A percentile compares a stretch with the other conserved stretches of the same genome.
Evolutionary conservation across 164 flowering plant genomes (phyloP).

Genomic region (Kalanchoe fedtschenkoi): DNA sequence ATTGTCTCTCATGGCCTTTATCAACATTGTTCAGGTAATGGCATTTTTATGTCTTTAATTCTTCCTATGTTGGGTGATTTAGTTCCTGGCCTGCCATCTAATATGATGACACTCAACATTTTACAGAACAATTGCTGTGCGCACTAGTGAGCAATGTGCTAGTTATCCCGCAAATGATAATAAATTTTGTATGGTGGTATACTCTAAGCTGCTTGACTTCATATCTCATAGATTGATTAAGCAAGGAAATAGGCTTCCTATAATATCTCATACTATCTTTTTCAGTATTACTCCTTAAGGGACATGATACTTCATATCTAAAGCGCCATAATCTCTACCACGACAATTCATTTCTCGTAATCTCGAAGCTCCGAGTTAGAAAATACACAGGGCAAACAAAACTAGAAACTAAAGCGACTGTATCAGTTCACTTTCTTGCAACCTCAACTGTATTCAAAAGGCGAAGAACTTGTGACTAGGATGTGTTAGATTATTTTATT

Average conservation of each 20-base stretch:
- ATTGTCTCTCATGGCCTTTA: constrained; percentile 49
- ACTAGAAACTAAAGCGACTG: too few relatives aligned
- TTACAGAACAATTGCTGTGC: not conserved
- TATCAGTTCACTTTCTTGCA: not conserved
- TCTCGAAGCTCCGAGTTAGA: too few relatives aligned
- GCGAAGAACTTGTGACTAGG: not conserved
- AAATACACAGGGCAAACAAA: too few relatives aligned
- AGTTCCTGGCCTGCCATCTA: not conserved
- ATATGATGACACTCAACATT: not conserved
- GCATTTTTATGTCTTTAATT: not conserved
- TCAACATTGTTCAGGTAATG: constrained; percentile 75
- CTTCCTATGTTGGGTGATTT: not conserved
- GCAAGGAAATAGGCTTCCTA: not conserved
- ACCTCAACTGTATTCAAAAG: not conserved
- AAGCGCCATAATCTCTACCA: not conserved
- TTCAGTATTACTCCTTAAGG: not conserved
- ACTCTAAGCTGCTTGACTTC: not conserved
- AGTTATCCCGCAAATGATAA: not conserved
- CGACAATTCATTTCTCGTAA: too few relatives aligned
- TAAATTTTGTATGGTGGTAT: not conserved
- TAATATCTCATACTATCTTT: not conserved
- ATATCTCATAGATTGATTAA: not conserved
- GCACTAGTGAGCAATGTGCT: not conserved
- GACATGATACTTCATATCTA: not conserved
- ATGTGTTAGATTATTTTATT: not conserved